Percentiles rank a stretch among this genome's conserved stretches.
Evolutionary conservation across 2,329 filamentous ascomycete species (phyloP).

Genomic region (Aspergillus sp.): DNA sequence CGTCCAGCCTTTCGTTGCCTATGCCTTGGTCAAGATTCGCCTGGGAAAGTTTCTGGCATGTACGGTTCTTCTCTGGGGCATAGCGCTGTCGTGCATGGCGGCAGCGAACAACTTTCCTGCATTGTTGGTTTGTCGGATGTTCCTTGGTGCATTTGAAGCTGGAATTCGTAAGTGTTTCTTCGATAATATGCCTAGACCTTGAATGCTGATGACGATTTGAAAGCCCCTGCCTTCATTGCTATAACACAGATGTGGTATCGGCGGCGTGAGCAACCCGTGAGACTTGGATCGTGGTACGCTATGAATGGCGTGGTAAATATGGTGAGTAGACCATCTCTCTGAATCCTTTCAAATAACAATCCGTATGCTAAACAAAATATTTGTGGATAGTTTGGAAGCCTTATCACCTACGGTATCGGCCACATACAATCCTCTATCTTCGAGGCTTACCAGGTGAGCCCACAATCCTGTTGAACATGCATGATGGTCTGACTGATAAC

Average conservation of each 20-base stretch:
- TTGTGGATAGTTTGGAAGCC: slow-evolving; percentile 39
- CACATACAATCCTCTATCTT: slow-evolving; percentile 43
- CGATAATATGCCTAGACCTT: too few relatives aligned
- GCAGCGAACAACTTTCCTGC: slow-evolving; percentile 47
- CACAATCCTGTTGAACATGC: background rate
- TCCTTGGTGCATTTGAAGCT: slow-evolving; percentile 55
- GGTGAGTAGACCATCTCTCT: slow-evolving; percentile 19
- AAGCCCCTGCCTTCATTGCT: slow-evolving; percentile 48
- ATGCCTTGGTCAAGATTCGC: slow-evolving; percentile 56
- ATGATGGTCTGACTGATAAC: background rate
- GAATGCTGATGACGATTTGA: background rate
- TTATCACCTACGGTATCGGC: slow-evolving; percentile 50
- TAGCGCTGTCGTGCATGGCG: slow-evolving; percentile 49
- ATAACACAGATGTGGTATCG: slow-evolving; percentile 55
- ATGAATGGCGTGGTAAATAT: slow-evolving; percentile 55
- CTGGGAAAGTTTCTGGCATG: slow-evolving; percentile 56
- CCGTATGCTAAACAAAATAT: background rate
- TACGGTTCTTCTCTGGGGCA: slow-evolving; percentile 50
- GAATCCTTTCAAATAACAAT: background rate
- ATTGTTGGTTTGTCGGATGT: slow-evolving; percentile 50
- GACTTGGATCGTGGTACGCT: slow-evolving; percentile 49
- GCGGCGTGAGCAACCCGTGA: slow-evolving; percentile 47
- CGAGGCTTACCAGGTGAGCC: slow-evolving; percentile 47
- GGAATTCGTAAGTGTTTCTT: slow-evolving; percentile 25
- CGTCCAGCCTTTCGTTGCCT: slow-evolving; percentile 49